Evolutionary conservation across 202 grass and related monocot genomes (phyloP).

Genomic region (Zizania palustris): DNA sequence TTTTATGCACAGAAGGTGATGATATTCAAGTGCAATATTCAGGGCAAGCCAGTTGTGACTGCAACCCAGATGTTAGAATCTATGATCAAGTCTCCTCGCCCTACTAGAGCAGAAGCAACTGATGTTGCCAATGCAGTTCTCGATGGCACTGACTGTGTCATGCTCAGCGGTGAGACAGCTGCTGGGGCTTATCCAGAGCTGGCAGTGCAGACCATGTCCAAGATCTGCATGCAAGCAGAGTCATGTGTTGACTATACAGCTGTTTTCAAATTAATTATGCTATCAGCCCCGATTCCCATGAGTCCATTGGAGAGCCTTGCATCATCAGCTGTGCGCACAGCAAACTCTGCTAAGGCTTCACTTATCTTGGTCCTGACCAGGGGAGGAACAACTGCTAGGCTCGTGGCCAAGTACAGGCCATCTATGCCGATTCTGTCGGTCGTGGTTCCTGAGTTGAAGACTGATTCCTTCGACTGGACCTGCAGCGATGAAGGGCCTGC

Average conservation of each 20-base stretch:
- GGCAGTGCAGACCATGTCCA: constrained; percentile 85
- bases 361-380: constrained; percentile 81
- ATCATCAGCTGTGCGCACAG: constrained; percentile 85
- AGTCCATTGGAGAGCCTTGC: constrained; percentile 90
- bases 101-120: constrained; percentile 87
- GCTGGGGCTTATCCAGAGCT: constrained; percentile 85
- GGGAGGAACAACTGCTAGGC: constrained; percentile 85
- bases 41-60: constrained; percentile 85
- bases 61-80: constrained; percentile 97
- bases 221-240: constrained; percentile 84
- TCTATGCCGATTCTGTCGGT: constrained; percentile 84
- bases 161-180: constrained; percentile 92
- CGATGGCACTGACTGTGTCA: constrained; percentile 85
- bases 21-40: constrained; percentile 95
- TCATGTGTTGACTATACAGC: constrained; percentile 66
- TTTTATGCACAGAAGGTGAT: constrained; percentile 95
- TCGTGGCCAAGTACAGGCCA: constrained; percentile 88
- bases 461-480: constrained; percentile 74
- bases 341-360: constrained; percentile 70
- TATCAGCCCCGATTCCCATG: constrained; percentile 74
- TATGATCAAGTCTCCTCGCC: constrained; percentile 92
- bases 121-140: constrained; percentile 91
- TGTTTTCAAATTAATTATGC: constrained; percentile 77
- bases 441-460: constrained; percentile 85
- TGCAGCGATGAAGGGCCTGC: constrained; percentile 85